Evolutionary conservation across 164 flowering plant species (phyloP).

Genomic region (Cinnamomum micranthum): DNA sequence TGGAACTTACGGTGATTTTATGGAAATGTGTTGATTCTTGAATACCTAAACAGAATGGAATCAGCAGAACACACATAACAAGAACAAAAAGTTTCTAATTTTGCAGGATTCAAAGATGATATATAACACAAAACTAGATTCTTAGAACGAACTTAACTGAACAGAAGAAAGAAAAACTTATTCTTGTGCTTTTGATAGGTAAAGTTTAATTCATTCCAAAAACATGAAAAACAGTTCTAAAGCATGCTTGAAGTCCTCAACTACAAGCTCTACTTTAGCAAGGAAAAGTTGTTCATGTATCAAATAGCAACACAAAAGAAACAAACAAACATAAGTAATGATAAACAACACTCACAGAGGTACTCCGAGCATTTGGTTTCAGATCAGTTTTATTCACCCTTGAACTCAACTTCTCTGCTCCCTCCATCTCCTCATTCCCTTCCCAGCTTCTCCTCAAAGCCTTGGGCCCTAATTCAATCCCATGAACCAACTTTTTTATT

Average conservation of each 20-base stretch:
- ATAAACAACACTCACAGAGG: conserved; percentile 50
- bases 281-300: too few relatives aligned
- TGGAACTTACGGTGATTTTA: too few relatives aligned
- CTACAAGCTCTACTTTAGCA: too few relatives aligned
- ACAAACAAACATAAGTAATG: neutral
- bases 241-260: too few relatives aligned
- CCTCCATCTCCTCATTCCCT: conserved; percentile 68
- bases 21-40: too few relatives aligned
- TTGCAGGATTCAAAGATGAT: neutral
- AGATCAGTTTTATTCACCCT: conserved; percentile 39
- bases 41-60: neutral
- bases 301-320: neutral
- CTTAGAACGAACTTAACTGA: neutral
- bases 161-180: neutral
- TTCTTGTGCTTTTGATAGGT: neutral
- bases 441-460: conserved; percentile 98
- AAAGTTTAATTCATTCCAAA: conserved; percentile 3
- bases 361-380: conserved; percentile 51
- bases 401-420: conserved; percentile 44
- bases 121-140: neutral
- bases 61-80: neutral
- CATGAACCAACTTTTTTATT: conserved; percentile 46
- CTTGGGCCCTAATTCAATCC: conserved; percentile 69
- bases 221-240: too few relatives aligned
- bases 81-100: neutral